phyloP scores from a whole-genome alignment of 2,329 filamentous ascomycete genomes.

The Diaporthe sp. region DNA sequence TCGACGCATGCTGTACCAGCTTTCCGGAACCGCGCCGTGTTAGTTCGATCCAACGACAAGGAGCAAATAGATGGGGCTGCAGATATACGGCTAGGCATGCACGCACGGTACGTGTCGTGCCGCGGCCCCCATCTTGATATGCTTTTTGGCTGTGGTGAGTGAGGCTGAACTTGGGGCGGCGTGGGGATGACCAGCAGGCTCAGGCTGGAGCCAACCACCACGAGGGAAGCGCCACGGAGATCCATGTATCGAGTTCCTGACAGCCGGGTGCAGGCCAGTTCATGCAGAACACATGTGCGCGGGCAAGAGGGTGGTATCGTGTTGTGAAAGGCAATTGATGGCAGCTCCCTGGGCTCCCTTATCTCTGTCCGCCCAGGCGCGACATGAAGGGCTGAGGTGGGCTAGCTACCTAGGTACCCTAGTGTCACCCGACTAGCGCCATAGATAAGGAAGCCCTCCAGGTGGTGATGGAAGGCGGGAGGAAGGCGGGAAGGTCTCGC shows the following conservation, averaged over 20 bases:
- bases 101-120: background rate
- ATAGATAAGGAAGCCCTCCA: background rate
- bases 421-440: background rate
- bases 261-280: background rate
- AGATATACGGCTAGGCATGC: background rate
- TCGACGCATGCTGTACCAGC: background rate
- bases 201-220: background rate
- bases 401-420: background rate
- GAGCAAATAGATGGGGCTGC: background rate
- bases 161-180: background rate
- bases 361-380: constrained; percentile 20
- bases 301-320: background rate
- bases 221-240: background rate
- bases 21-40: background rate
- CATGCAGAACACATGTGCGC: background rate
- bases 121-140: background rate
- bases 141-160: background rate
- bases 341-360: background rate
- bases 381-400: background rate
- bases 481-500: background rate
- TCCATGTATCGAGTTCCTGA: background rate
- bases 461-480: background rate
- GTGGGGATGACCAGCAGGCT: background rate
- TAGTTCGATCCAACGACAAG: background rate
- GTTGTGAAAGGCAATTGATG: background rate